Conservation (phyloP, 2,329 filamentous ascomycete genomes). For the Trichoderma aggressivum region DNA sequence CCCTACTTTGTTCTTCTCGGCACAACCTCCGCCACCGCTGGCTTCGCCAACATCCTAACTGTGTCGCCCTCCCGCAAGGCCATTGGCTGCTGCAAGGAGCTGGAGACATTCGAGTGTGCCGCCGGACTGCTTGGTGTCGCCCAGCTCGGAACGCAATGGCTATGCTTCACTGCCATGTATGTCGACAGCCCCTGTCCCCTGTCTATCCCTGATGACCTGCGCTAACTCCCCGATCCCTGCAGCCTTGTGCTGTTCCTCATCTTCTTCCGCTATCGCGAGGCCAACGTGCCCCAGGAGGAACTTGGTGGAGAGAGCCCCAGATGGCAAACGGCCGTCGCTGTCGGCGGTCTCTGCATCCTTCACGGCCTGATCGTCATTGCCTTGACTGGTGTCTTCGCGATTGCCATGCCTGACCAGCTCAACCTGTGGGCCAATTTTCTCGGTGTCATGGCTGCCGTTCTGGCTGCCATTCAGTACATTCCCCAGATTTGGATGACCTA, state of each 20-base stretch:
- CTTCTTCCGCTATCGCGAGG: constrained; percentile 74
- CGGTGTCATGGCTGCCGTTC: constrained; percentile 71
- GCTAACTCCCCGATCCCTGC: constrained; percentile 24
- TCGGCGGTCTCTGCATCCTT: constrained; percentile 68
- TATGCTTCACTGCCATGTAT: constrained; percentile 88
- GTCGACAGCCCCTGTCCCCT: constrained; percentile 29
- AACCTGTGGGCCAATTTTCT: constrained; percentile 80
- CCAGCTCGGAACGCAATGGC: constrained; percentile 89
- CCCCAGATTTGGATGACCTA: constrained; percentile 95
- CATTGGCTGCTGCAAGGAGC: constrained; percentile 78
- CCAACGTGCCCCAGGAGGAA: constrained; percentile 48
- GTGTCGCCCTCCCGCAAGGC: constrained; percentile 80
- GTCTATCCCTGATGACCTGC: not conserved
- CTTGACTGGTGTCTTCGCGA: constrained; percentile 64
- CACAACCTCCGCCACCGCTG: constrained; percentile 80
- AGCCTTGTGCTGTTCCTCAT: constrained; percentile 92
- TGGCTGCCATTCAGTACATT: constrained; percentile 87
- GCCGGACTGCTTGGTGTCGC: constrained; percentile 83
- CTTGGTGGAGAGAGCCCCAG: constrained; percentile 54
- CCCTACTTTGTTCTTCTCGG: constrained; percentile 95
- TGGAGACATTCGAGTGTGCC: constrained; percentile 78
- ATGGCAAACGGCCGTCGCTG: constrained; percentile 74
- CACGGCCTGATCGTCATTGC: constrained; percentile 71
- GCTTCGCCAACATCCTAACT: constrained; percentile 88
- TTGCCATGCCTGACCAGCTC: constrained; percentile 61